Conservation (phyloP, 2,329 filamentous ascomycete genomes). For the Penicillium sp. region DNA sequence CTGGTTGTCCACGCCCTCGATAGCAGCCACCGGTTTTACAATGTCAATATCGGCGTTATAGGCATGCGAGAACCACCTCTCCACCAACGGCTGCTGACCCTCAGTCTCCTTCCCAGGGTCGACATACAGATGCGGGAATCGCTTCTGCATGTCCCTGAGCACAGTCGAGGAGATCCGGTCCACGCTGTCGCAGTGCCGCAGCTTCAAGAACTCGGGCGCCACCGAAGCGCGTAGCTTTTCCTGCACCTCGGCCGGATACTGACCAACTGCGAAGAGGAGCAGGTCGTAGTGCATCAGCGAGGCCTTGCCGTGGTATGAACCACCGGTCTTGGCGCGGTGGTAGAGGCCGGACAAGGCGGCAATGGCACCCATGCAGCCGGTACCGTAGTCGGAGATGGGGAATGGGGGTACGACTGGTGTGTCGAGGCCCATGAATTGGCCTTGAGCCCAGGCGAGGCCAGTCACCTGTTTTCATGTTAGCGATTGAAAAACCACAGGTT, state of each 20-base stretch:
- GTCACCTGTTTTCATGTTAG: constrained; percentile 30
- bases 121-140: constrained; percentile 53
- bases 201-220: constrained; percentile 51
- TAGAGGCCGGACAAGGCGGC: constrained; percentile 61
- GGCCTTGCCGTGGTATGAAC: constrained; percentile 61
- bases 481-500: neutral
- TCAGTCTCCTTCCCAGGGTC: constrained; percentile 7
- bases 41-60: constrained; percentile 47
- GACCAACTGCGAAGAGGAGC: constrained; percentile 57
- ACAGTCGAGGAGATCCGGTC: constrained; percentile 60
- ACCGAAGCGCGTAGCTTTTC: constrained; percentile 47
- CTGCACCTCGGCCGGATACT: constrained; percentile 53
- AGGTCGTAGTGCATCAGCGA: constrained; percentile 65
- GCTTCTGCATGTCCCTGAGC: constrained; percentile 50
- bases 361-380: constrained; percentile 65
- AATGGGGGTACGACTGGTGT: constrained; percentile 45
- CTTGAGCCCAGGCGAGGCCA: constrained; percentile 41
- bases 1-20: constrained; percentile 47
- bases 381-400: constrained; percentile 60
- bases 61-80: constrained; percentile 47
- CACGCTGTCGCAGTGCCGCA: constrained; percentile 59
- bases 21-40: constrained; percentile 43
- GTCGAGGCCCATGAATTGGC: constrained; percentile 39
- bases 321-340: constrained; percentile 57
- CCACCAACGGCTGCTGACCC: constrained; percentile 43